Percentiles rank a stretch among this genome's conserved stretches.
Conservation (phyloP, 75 land plant genomes). For the Larix kaempferi region DNA sequence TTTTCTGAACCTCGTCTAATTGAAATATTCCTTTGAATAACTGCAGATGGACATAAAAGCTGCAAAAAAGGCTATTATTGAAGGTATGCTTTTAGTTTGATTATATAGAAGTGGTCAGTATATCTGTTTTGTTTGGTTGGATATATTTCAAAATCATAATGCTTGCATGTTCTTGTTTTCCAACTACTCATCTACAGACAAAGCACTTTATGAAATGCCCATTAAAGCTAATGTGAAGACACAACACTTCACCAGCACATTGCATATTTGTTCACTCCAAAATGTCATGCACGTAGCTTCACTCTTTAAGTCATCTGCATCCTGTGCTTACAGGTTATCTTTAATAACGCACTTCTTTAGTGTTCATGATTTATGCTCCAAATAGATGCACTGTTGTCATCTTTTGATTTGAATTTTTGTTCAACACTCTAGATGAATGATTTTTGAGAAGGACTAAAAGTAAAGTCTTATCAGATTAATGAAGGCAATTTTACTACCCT, state of each 20-base stretch:
- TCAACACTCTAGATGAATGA: too few species aligned
- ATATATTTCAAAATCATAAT: not conserved
- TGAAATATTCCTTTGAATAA: not conserved
- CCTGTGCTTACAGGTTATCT: not conserved
- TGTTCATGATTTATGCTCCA: too few species aligned
- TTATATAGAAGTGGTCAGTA: not conserved
- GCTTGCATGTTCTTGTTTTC: not conserved
- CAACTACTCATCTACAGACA: too few species aligned
- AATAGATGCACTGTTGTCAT: too few species aligned
- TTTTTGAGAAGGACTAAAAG: too few species aligned
- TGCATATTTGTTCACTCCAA: not conserved
- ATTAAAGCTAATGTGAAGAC: not conserved
- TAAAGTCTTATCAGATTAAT: too few species aligned
- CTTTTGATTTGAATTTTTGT: too few species aligned
- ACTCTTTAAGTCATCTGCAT: not conserved
- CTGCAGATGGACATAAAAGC: slow-evolving; percentile 75
- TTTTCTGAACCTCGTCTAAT: not conserved
- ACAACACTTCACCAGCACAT: not conserved
- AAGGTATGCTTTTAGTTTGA: slow-evolving; percentile 33
- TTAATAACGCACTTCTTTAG: not conserved
- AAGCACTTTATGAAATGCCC: not conserved
- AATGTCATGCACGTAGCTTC: not conserved
- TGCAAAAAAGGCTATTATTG: slow-evolving; percentile 74
- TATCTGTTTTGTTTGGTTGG: not conserved
- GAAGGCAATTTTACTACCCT: too few species aligned